A percentile compares a stretch with the other conserved stretches of the same genome.
Evolutionary conservation across 2,329 filamentous ascomycete genomes (phyloP).

Genomic region (Tolypocladium album): DNA sequence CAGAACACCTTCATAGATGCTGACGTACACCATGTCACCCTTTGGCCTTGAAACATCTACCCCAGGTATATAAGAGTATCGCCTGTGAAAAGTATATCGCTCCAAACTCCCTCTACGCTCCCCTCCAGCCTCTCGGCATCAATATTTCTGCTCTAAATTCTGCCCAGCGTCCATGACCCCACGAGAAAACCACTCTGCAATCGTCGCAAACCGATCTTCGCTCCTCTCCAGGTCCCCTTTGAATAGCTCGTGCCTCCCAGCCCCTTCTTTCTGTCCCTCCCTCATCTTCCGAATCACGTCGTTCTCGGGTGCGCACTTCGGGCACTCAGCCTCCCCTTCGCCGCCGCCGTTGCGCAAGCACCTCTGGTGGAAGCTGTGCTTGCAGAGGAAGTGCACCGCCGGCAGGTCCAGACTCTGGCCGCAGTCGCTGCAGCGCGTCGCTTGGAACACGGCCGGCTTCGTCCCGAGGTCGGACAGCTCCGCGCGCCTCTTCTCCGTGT

Average conservation of each 20-base stretch:
- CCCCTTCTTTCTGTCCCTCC: constrained; percentile 74
- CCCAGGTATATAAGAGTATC: background rate
- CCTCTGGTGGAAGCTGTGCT: constrained; percentile 90
- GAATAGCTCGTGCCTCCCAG: constrained; percentile 83
- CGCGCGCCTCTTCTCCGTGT: constrained; percentile 68
- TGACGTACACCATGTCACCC: too few relatives aligned
- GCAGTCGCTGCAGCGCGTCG: constrained; percentile 79
- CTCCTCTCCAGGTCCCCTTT: constrained; percentile 65
- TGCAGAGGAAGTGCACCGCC: constrained; percentile 91
- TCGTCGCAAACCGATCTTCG: constrained; percentile 76
- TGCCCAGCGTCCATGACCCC: constrained; percentile 65
- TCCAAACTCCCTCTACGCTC: background rate
- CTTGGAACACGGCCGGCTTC: constrained; percentile 83
- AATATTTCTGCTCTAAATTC: constrained; percentile 16
- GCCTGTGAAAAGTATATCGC: background rate
- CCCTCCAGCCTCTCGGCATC: background rate
- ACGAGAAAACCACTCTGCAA: constrained; percentile 89
- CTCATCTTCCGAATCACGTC: constrained; percentile 82
- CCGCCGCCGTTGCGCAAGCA: constrained; percentile 52
- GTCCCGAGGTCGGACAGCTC: constrained; percentile 69
- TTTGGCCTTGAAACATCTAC: background rate
- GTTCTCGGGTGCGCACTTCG: constrained; percentile 74
- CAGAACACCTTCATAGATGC: too few relatives aligned
- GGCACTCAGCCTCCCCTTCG: constrained; percentile 66
- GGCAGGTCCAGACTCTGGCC: constrained; percentile 71